These are phyloP conservation scores for Pinus albicaulis DNA, from an alignment of 75 land plant genomes.

Conservation along the genomic window DNA sequence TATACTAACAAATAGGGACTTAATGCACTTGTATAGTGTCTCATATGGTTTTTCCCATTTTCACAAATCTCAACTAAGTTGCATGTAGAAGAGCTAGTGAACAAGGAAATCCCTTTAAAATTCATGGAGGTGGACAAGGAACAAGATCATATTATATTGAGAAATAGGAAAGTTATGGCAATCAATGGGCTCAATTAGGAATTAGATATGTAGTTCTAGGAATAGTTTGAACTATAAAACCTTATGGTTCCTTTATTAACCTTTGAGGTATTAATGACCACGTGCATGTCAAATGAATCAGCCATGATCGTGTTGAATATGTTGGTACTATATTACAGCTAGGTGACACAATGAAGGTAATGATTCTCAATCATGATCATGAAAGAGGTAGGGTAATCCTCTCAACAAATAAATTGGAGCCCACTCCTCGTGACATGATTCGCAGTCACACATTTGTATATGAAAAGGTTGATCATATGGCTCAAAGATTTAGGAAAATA, in stretches of 20 bases:
- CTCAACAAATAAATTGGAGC: constrained; percentile 98
- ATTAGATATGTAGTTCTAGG: constrained; percentile 93
- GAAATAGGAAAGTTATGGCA: constrained; percentile 90
- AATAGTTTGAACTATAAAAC: constrained; percentile 89
- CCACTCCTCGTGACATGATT: constrained; percentile 99
- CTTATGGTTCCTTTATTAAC: constrained; percentile 96
- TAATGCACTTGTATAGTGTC: constrained; percentile 73
- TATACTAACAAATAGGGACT: constrained; percentile 84
- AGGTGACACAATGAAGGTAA: constrained; percentile 92
- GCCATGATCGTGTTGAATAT: constrained; percentile 91
- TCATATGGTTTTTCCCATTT: constrained; percentile 87
- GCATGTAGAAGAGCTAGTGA: constrained; percentile 72
- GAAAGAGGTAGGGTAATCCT: constrained; percentile 95
- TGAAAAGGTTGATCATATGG: constrained; percentile 99
- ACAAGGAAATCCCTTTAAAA: constrained; percentile 77
- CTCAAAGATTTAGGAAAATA: constrained; percentile 95
- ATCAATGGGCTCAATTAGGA: constrained; percentile 79
- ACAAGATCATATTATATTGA: constrained; percentile 79
- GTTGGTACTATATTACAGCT: constrained; percentile 89
- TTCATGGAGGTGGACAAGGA: constrained; percentile 95
- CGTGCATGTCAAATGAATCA: constrained; percentile 95
- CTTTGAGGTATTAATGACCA: constrained; percentile 93
- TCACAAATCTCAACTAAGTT: constrained; percentile 76
- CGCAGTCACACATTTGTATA: constrained; percentile 92
- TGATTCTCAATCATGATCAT: constrained; percentile 94